Evolutionary conservation across 2,329 filamentous ascomycete genomes (phyloP).

Genomic region (Aspergillus sergii): DNA sequence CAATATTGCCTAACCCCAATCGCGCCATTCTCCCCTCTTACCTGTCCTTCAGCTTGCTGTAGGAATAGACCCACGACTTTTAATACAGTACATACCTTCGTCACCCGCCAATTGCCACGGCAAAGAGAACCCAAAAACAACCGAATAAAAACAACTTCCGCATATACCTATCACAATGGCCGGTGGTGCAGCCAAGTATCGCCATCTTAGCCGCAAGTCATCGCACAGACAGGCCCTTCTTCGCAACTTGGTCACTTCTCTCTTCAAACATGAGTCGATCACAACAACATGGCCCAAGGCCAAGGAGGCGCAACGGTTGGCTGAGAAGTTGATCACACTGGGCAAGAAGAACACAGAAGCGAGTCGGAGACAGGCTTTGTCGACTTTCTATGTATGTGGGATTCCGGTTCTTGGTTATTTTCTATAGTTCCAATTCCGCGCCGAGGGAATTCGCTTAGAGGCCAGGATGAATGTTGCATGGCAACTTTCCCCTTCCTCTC

Average conservation of each 20-base stretch:
- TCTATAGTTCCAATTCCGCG: neutral
- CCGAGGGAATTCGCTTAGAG: neutral
- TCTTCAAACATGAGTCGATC: slow-evolving; percentile 91
- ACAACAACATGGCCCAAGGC: slow-evolving; percentile 95
- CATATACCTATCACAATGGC: slow-evolving; percentile 63
- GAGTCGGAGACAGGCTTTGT: slow-evolving; percentile 71
- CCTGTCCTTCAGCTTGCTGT: neutral
- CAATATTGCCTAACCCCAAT: neutral
- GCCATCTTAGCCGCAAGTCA: slow-evolving; percentile 82
- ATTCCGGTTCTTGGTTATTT: neutral
- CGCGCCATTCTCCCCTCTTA: slow-evolving; percentile 6
- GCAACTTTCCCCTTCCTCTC: neutral
- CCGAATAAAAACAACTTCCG: slow-evolving; percentile 4
- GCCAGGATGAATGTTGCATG: neutral
- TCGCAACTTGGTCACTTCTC: slow-evolving; percentile 92
- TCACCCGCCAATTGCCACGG: neutral
- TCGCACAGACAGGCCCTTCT: slow-evolving; percentile 89
- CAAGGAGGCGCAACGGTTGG: slow-evolving; percentile 91
- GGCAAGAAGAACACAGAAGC: slow-evolving; percentile 92
- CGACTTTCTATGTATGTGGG: slow-evolving; percentile 78
- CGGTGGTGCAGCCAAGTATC: slow-evolving; percentile 82
- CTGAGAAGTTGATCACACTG: slow-evolving; percentile 90
- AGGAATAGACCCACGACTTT: neutral
- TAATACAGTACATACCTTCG: neutral
- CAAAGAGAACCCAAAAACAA: neutral